Evolutionary conservation across 2,329 filamentous ascomycete genomes (phyloP), one percentile per base, ranked within the genome.

Genomic region (Penicillium glabrum): DNA sequence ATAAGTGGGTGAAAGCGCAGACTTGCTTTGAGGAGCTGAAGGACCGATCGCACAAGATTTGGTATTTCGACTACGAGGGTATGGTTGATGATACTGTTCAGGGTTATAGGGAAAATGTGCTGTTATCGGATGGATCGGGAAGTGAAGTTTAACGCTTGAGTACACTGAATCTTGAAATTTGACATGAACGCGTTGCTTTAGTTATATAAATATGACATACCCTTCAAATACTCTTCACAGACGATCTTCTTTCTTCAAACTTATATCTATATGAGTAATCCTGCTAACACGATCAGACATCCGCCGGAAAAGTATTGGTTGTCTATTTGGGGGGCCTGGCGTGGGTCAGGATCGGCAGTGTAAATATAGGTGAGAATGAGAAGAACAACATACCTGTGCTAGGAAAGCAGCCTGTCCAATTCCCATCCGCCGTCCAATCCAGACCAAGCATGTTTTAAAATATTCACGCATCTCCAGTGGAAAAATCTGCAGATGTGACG

Each of bases 21-120:
- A 47, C 54, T 2, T 56, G 54, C 16, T 52, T 47, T 16, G 48
- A 56, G 33, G 48, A 51, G 33, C 11, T 56, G 13, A 52, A 46
- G 23, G 54, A 56, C 27, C 33, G 48, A 9, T 48, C 43, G 26
- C 51, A 52, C 16, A 47, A 56, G 33, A 56, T 56, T 29, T 56
- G 53, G 53, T 27, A 56, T 9, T 56, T 56, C 19, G 53, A 56
- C 29, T 35, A 37, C 5, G 23, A 21, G 1, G 31, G 35, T 21
- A 37, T 37, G 35, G 8, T 37, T n/a, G 6, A 37, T 8, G 35
- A 37, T 11, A 37, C 35, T 19, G 7, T 37, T 37, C 35, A 37
- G 16, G 35, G 35, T 16, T 37, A 37, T 37, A n/a, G 35, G 35
- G 35, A 37, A 7, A 37, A 37, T 37, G 35, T 37, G 8, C 35